phyloP scores from a whole-genome alignment of 1,284 basidiomycete genomes.

The Lignosus rhinocerotis region DNA sequence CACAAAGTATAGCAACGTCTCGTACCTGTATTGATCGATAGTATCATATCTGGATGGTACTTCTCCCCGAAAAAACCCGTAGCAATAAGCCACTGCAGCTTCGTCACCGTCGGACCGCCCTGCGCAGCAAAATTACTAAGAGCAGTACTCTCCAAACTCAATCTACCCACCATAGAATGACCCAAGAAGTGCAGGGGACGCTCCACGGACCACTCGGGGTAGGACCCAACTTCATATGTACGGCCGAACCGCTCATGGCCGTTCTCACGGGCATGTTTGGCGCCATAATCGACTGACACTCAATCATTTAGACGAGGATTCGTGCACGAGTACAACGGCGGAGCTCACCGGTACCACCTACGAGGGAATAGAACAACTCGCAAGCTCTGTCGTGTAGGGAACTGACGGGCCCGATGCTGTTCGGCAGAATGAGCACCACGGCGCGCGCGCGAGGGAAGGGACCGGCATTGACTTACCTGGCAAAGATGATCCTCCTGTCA shows the following conservation, averaged over 20 bases:
- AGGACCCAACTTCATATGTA: slow-evolving; percentile 40
- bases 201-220: slow-evolving; percentile 47
- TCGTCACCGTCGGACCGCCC: slow-evolving; percentile 53
- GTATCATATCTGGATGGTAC: slow-evolving; percentile 45
- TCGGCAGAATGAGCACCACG: neutral
- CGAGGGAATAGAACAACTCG: slow-evolving; percentile 53
- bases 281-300: slow-evolving; percentile 43
- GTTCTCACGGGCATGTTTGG: slow-evolving; percentile 36
- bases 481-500: slow-evolving; percentile 31
- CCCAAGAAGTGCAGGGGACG: slow-evolving; percentile 54
- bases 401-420: slow-evolving; percentile 51
- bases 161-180: slow-evolving; percentile 47
- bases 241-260: slow-evolving; percentile 49
- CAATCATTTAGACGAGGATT: neutral
- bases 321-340: slow-evolving; percentile 5
- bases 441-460: neutral
- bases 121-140: slow-evolving; percentile 17
- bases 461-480: slow-evolving; percentile 32
- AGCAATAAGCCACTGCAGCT: slow-evolving; percentile 45
- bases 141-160: too few relatives aligned
- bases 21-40: slow-evolving; percentile 46
- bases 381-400: slow-evolving; percentile 60
- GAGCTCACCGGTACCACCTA: slow-evolving; percentile 46
- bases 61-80: slow-evolving; percentile 43
- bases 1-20: neutral